These are phyloP conservation scores for Xanthoceras sorbifolium DNA, from an alignment of 345 rosid species.

Conservation along the genomic window DNA sequence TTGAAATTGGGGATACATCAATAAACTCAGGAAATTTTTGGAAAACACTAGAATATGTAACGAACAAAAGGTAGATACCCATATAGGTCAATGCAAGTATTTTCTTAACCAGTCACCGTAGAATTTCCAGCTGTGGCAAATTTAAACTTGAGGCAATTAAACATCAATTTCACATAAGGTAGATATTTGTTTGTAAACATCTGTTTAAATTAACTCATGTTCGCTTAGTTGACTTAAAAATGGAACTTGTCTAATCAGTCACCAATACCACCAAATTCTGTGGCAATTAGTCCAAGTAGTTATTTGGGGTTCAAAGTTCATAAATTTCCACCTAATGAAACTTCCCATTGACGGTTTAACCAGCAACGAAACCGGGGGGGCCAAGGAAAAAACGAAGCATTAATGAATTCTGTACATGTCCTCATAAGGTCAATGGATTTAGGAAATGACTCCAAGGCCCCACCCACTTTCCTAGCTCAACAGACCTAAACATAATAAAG, in stretches of 20 bases:
- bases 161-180: neutral
- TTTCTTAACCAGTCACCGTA: neutral
- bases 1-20: neutral
- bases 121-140: neutral
- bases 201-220: neutral
- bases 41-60: too few relatives aligned
- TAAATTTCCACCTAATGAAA: neutral
- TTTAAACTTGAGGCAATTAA: neutral
- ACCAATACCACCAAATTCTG: neutral
- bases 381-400: neutral
- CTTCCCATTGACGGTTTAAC: neutral
- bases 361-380: neutral
- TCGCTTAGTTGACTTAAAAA: neutral
- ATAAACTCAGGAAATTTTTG: neutral
- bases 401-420: constrained; percentile 13
- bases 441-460: constrained; percentile 18
- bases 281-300: neutral
- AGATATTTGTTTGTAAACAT: too few relatives aligned
- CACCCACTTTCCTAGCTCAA: constrained; percentile 18
- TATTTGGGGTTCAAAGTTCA: neutral
- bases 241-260: neutral
- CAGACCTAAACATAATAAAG: constrained; percentile 7
- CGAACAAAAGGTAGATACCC: too few relatives aligned
- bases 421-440: constrained; percentile 6
- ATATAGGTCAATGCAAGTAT: neutral